These are phyloP conservation scores for Pedinophyceae sp. DNA, from an alignment of 139 green algal genomes.

Conservation along the genomic window DNA sequence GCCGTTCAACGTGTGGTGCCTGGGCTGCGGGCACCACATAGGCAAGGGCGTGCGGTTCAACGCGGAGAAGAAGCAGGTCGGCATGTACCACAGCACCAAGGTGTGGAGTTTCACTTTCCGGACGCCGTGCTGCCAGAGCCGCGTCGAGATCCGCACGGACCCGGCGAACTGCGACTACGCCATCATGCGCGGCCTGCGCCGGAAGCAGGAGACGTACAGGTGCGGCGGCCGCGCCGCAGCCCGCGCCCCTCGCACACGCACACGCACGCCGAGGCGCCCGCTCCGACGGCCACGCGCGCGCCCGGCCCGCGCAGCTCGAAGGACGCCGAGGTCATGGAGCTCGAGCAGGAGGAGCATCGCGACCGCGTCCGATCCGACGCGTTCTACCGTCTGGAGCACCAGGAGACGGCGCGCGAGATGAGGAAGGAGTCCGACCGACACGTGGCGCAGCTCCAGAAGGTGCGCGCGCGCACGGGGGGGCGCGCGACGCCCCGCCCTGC, in stretches of 20 bases:
- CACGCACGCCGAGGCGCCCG: constrained; percentile 1
- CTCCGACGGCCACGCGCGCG: constrained; percentile 7
- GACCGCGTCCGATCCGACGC: constrained; percentile 25
- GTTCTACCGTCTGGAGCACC: constrained; percentile 32
- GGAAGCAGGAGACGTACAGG: constrained; percentile 10
- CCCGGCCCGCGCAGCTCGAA: constrained; percentile 38
- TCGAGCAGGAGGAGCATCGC: constrained; percentile 29
- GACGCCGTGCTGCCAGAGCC: constrained; percentile 62
- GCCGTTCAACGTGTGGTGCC: constrained; percentile 90
- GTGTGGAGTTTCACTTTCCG: constrained; percentile 85
- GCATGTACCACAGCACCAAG: constrained; percentile 77
- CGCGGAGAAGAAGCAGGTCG: constrained; percentile 84
- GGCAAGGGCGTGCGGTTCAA: constrained; percentile 95
- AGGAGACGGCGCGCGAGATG: constrained; percentile 12
- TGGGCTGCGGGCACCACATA: constrained; percentile 72
- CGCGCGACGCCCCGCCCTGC: too few species aligned
- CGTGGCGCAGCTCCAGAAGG: constrained; percentile 22
- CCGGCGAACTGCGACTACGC: constrained; percentile 77
- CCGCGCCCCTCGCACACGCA: background rate
- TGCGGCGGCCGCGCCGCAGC: background rate
- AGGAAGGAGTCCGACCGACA: constrained; percentile 9
- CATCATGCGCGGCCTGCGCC: constrained; percentile 38
- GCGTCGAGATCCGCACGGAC: constrained; percentile 83
- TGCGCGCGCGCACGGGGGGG: constrained; percentile 1
- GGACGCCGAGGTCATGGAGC: constrained; percentile 37